phyloP scores from a whole-genome alignment of 2,329 filamentous ascomycete genomes.

The Alternaria incomplexa region DNA sequence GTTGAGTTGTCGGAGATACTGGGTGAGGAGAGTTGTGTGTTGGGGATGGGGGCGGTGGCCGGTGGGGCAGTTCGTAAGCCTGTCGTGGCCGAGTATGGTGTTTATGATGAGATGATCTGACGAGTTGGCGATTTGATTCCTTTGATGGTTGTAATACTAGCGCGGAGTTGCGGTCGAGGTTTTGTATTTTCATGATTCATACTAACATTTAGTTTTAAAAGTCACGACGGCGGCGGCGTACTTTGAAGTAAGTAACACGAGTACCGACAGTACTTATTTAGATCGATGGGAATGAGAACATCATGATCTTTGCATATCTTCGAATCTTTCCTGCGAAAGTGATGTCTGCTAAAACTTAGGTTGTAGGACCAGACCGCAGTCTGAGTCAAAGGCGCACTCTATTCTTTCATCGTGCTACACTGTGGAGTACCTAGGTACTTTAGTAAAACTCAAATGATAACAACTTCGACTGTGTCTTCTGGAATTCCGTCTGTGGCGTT shows the following conservation, averaged over 20 bases:
- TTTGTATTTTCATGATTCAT: neutral
- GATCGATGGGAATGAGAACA: neutral
- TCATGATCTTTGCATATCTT: neutral
- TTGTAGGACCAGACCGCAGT: neutral
- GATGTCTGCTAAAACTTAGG: neutral
- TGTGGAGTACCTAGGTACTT: neutral
- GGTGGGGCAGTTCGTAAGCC: neutral
- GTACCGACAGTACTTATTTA: neutral
- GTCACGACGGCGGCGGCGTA: no score
- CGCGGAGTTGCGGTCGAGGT: neutral
- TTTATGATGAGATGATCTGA: neutral
- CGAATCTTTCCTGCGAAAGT: neutral
- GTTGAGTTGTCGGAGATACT: conserved; percentile 4
- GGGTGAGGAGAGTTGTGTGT: conserved; percentile 6
- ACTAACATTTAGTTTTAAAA: neutral
- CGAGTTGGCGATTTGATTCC: neutral
- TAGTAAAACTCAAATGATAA: neutral
- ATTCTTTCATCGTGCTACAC: neutral
- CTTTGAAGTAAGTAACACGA: neutral
- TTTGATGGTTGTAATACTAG: neutral
- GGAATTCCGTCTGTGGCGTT: neutral
- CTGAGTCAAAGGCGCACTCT: no score
- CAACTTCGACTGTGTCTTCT: neutral
- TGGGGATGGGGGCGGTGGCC: neutral
- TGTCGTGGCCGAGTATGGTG: neutral